Base-by-base conservation (phyloP, 2,329 filamentous ascomycete genomes). In the Alternaria incomplexa region DNA sequence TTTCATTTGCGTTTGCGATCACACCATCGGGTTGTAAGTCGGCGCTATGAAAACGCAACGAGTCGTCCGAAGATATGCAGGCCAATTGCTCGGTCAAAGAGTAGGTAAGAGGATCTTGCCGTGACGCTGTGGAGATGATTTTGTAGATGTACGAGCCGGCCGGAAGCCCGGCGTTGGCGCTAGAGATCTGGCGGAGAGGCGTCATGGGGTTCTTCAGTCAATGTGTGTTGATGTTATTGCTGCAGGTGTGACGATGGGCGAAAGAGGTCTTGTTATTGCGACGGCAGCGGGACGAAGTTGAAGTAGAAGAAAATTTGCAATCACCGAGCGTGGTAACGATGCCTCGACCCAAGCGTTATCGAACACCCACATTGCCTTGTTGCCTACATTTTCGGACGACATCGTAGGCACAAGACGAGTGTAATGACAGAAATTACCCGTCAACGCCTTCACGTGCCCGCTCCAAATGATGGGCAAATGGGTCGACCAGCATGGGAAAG, bases 51-150 rank as follows among this genome's bases (percentile, higher is more conserved):
- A 92, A 80, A 26, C 87, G 86, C 20, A 94, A 82, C n/a, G 83
- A 85, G 78, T 92, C 88, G 80, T 93, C 90, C 0, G 91, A 92
- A 4, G 89, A 87, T 60, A 91, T 90, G 15, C 87, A 85, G 2
- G 87, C 88, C 44, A 91, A 83, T 6, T 75, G 70, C 36, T 76
- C 73, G 40, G 70, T 73, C 58, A 69, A 64, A 1, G 65, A 68
- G 64, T 76, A 78, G 30, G 70, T 75, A 58, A 78, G 72, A 20
- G 73, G 72, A 48, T 76, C 72, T 58, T 71, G 65, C 57, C 75
- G 74, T 23, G 73, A 63, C 15, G 74, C 73, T 40, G 76, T 79
- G 13, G 76, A 73, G 47, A 79, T 70, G 54, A 80, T 72, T 47
- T 70, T 74, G 71, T 81, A 81, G 66, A 81, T 80, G 73, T 80